Evolutionary conservation across 345 rosid species (phyloP), one percentile per base, ranked within the genome.

Genomic region (Brassica nigra): DNA sequence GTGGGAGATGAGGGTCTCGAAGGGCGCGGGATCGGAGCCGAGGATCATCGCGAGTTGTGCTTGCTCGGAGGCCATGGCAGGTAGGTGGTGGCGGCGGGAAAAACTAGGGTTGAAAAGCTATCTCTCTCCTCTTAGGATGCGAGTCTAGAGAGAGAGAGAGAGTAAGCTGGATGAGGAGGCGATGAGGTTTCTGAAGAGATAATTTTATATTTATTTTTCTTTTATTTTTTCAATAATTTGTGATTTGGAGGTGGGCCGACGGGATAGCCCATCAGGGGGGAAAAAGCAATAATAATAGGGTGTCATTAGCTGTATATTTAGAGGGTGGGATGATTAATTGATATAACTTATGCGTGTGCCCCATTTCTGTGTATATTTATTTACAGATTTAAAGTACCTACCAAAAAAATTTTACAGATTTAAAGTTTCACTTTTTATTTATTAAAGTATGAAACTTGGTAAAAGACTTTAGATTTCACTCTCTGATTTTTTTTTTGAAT

Each of bases 1-100:
- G 74, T 90, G 89, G 4, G 95, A 86, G 84, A 96, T 90, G 14
- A 96, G 86, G 66, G 89, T 85, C 80, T 96, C 99, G 74, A 96
- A 96, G 2, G 96, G 91, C 29, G 89, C 89, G 0, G 91, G 79
- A 82, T 96, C 99, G 66, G 90, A 84, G 27, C 97, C 99, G 37
- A 96, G 89, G 64, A 90, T 72, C 82, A 84, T 86, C 18, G 93
- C 97, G 64, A 96, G 92, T 70, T 91, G 98, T 2, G 91, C 86
- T 76, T 95, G 97, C 77, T 88, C 91, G 85, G 87, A 79, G 82
- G 84, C 97, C 98, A 93, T 95, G 85, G 84, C 71, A 39, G 47
- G 14, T 23, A 59, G 80, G 58, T 70, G 80, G 58, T 72, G 80
- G 80, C 78, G 84, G 83, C 78, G 80, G 77, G 74, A 72, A 77